Evolutionary conservation across 2,329 filamentous ascomycete species (phyloP).

Genomic region (Whalleya microplaca): DNA sequence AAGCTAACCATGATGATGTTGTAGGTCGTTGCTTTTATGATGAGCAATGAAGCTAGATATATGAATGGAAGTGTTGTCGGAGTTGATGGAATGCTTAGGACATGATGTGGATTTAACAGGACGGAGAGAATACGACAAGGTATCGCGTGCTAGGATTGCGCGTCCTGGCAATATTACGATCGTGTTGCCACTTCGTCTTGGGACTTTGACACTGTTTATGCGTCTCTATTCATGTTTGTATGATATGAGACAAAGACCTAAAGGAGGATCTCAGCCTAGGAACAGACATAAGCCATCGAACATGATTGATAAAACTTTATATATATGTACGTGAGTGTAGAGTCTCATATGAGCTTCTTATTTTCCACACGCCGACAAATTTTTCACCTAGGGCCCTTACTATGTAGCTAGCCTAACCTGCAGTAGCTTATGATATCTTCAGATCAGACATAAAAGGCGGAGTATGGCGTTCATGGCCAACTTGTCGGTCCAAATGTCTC

Average conservation of each 20-base stretch:
- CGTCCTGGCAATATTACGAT: not conserved
- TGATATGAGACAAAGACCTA: not conserved
- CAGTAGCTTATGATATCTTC: not conserved
- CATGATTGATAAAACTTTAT: not conserved
- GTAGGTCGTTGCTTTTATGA: slow-evolving; percentile 47
- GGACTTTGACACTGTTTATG: not conserved
- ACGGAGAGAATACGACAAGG: not conserved
- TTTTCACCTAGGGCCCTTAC: not conserved
- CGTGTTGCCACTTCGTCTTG: not conserved
- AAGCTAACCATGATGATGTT: slow-evolving; percentile 4
- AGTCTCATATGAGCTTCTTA: not conserved
- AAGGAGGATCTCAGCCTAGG: not conserved
- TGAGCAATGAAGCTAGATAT: slow-evolving; percentile 42
- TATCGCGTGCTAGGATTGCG: not conserved
- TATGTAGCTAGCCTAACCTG: not conserved
- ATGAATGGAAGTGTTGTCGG: slow-evolving; percentile 56
- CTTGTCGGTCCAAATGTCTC: slow-evolving; percentile 55
- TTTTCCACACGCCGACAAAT: not conserved
- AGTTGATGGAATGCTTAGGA: slow-evolving; percentile 46
- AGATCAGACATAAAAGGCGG: not conserved
- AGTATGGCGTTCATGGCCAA: slow-evolving; percentile 46
- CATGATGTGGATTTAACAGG: slow-evolving; percentile 4
- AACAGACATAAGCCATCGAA: not conserved
- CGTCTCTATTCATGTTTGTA: not conserved
- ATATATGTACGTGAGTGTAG: not conserved